Evolutionary conservation across 768 basidiomycete species (phyloP), one percentile per base, ranked within the genome.

Genomic region (Russula sp.): DNA sequence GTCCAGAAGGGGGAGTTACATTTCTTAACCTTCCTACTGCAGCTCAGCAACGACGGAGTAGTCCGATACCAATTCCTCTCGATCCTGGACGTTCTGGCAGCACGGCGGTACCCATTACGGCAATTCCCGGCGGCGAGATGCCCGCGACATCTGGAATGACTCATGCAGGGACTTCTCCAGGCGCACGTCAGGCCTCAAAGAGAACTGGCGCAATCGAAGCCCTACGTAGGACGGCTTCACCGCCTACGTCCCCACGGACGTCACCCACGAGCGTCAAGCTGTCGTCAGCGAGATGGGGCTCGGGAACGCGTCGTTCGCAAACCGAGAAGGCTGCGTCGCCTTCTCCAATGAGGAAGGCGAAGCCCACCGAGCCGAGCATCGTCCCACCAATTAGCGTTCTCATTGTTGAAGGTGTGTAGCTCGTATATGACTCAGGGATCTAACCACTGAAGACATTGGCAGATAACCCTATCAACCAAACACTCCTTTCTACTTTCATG

Each of bases 391-490:
- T 99, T 70, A 96, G 90, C 68, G 97, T 99, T 0, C 81, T 99
- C 68, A 97, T 99, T 69, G 97, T 98, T 42, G 97, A 99, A 73
- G 96, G 96, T 93, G 66, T 64, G 87, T 77, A 18, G 8, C 22
- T 11, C 50, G 11, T 13, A 18, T 16, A 16, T 47, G 11, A 41
- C 53, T n/a, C 16, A 18, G 20, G 20, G 7, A 10, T 35, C 18
- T 14, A 10, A 3, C 20, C 9, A 14, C 48, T 54, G 43, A 59
- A 25, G 20, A 32, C 18, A 29, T 29, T 35, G 7, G 13, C 63
- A 98, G 97, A 99, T 75, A 99, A 99, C 71, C 90, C 93, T 7
- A 98, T 99, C 77, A 98, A 99, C 70, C 96, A 95, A 70, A 96
- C 90, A 32, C 97, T 98, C 72, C 77, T 98, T 56, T 90, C 90